These are phyloP conservation scores for Emericellopsis terricola DNA, from an alignment of 495 filamentous ascomycete genomes.

Conservation along the genomic window DNA sequence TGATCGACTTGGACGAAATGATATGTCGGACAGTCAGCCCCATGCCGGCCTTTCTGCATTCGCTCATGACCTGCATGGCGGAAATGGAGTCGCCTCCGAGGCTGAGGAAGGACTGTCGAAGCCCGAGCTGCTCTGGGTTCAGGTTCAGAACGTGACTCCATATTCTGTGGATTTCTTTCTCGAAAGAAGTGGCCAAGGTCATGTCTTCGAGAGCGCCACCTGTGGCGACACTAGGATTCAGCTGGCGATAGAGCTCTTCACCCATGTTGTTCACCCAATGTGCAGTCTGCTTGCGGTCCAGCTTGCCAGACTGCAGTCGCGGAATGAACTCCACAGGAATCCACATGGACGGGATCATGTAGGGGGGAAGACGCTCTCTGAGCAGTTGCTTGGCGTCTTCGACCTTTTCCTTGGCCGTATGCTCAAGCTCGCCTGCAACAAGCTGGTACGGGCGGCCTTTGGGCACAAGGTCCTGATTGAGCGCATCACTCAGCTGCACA, in stretches of 20 bases:
- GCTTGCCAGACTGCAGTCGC: neutral
- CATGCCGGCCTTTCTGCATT: conserved; percentile 2
- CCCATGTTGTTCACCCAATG: too few species aligned
- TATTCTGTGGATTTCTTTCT: neutral
- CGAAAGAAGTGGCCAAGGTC: neutral
- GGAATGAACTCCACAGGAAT: neutral
- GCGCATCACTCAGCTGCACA: conserved; percentile 17
- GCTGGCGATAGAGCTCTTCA: too few species aligned
- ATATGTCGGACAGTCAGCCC: conserved; percentile 9
- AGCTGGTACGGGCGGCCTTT: too few species aligned
- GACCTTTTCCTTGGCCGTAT: neutral
- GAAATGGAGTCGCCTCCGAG: neutral
- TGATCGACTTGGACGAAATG: conserved; percentile 6
- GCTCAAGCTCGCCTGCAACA: neutral
- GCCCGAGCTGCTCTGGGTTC: neutral
- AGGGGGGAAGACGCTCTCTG: too few species aligned
- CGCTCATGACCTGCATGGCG: neutral
- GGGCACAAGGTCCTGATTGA: conserved; percentile 19
- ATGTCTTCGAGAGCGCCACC: neutral
- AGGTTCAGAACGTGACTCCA: neutral
- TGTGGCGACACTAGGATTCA: neutral
- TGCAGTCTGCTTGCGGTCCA: too few species aligned
- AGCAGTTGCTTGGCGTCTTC: neutral
- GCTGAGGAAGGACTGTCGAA: neutral
- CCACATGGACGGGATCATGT: neutral